Conservation (phyloP, 257 asterid genomes). For the Solanum medicagineum region DNA sequence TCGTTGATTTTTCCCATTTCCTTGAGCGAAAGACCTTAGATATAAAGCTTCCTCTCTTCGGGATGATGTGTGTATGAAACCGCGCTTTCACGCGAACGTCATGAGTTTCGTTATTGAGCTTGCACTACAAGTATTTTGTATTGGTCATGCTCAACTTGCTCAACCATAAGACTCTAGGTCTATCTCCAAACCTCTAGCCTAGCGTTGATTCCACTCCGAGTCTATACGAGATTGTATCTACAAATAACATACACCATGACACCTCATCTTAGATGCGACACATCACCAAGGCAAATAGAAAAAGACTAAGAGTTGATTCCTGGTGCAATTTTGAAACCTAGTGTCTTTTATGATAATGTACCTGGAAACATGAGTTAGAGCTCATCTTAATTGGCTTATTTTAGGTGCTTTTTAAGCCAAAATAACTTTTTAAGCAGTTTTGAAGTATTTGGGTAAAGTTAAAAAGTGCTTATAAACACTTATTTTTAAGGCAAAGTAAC, state of each 20-base stretch:
- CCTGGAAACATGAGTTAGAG: not conserved
- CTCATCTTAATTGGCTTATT: no score
- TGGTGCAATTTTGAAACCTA: not conserved
- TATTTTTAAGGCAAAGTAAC: no score
- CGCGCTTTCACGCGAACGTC: not conserved
- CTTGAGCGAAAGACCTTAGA: not conserved
- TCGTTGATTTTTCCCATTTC: not conserved
- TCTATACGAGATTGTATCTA: not conserved
- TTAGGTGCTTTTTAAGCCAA: no score
- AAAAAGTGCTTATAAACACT: no score
- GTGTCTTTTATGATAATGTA: not conserved
- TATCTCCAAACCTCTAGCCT: not conserved
- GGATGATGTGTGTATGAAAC: not conserved
- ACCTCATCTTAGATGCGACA: not conserved
- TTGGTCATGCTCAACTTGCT: not conserved
- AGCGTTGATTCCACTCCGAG: not conserved
- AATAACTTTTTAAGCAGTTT: no score
- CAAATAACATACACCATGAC: not conserved
- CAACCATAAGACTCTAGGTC: not conserved
- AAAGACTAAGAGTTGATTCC: not conserved
- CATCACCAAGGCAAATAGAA: not conserved
- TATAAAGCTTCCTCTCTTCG: not conserved
- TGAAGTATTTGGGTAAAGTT: no score
- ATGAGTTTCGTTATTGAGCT: not conserved
- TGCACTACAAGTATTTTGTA: not conserved